Conservation (phyloP, 75 land plant genomes). For the Gnetum montanum region DNA sequence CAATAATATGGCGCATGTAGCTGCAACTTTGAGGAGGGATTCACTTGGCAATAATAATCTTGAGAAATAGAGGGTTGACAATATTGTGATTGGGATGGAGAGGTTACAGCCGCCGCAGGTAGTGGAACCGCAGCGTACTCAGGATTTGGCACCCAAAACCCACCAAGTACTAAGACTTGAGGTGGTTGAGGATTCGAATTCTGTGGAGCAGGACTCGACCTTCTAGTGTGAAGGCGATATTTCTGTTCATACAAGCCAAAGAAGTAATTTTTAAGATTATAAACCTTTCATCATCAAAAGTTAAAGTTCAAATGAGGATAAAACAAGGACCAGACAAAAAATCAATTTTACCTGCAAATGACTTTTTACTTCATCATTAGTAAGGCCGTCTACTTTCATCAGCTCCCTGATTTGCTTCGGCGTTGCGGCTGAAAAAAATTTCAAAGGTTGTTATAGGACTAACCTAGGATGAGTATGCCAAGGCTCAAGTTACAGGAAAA, state of each 20-base stretch:
- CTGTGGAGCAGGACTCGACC: slow-evolving; percentile 64
- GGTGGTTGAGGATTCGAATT: slow-evolving; percentile 39
- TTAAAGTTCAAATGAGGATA: not conserved
- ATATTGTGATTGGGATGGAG: slow-evolving; percentile 3
- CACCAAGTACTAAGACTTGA: slow-evolving; percentile 83
- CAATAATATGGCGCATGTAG: slow-evolving; percentile 1
- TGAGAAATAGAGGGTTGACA: slow-evolving; percentile 16
- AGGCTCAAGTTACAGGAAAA: not conserved
- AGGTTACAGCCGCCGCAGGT: not conserved
- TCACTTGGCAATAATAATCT: slow-evolving; percentile 8
- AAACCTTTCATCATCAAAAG: not conserved
- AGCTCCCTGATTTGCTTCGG: slow-evolving; percentile 86
- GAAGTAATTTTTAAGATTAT: too few relatives aligned
- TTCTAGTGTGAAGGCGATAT: slow-evolving; percentile 87
- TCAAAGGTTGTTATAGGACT: not conserved
- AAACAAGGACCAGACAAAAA: not conserved
- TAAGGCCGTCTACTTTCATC: slow-evolving; percentile 92
- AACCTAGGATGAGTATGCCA: not conserved
- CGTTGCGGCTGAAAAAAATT: slow-evolving; percentile 52
- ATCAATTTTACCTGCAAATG: slow-evolving; percentile 92
- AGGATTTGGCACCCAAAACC: slow-evolving; percentile 89
- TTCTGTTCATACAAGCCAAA: slow-evolving; percentile 44
- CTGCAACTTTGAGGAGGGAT: slow-evolving; percentile 10
- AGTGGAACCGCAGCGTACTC: slow-evolving; percentile 62
- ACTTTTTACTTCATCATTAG: slow-evolving; percentile 94